These are phyloP conservation scores for Cladosporium oxysporum DNA, from an alignment of 2,329 filamentous ascomycete genomes.

Conservation along the genomic window DNA sequence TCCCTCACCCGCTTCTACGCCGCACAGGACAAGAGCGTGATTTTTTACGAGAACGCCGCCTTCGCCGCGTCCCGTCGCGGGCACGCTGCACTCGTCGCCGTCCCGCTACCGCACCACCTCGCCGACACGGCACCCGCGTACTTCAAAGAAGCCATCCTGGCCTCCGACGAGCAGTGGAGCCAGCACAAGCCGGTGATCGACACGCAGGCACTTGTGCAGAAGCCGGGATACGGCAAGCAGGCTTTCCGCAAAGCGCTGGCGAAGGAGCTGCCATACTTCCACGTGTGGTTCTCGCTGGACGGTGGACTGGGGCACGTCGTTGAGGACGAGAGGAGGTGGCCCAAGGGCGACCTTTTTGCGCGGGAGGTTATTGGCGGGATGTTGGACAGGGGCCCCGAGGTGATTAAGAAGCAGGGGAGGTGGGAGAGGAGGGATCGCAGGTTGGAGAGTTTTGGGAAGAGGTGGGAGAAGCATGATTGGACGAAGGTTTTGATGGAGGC, in stretches of 20 bases:
- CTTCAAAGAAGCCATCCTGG: constrained; percentile 90
- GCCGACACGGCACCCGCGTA: constrained; percentile 91
- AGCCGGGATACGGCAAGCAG: constrained; percentile 70
- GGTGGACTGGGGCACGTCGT: constrained; percentile 91
- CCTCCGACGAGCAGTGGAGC: constrained; percentile 87
- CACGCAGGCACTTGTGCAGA: constrained; percentile 63
- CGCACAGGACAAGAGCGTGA: constrained; percentile 83
- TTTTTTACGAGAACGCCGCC: constrained; percentile 98
- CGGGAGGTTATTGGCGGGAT: constrained; percentile 91
- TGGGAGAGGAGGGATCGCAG: constrained; percentile 73
- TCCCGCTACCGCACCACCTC: constrained; percentile 88
- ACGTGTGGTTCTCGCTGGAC: constrained; percentile 92
- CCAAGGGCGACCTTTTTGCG: constrained; percentile 87
- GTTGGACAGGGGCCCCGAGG: constrained; percentile 76
- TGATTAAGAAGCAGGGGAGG: constrained; percentile 85
- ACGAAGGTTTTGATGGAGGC: constrained; percentile 60
- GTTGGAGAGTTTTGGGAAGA: constrained; percentile 75
- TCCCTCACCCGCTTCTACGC: constrained; percentile 91
- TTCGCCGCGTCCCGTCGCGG: constrained; percentile 68
- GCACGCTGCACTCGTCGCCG: constrained; percentile 82
- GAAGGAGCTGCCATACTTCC: constrained; percentile 98
- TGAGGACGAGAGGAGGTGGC: constrained; percentile 83
- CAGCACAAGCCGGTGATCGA: constrained; percentile 96
- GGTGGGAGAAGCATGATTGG: constrained; percentile 95
- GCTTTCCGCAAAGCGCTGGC: constrained; percentile 82